Base-by-base conservation (phyloP, 1,284 basidiomycete genomes). In the Agroathelia rolfsii region DNA sequence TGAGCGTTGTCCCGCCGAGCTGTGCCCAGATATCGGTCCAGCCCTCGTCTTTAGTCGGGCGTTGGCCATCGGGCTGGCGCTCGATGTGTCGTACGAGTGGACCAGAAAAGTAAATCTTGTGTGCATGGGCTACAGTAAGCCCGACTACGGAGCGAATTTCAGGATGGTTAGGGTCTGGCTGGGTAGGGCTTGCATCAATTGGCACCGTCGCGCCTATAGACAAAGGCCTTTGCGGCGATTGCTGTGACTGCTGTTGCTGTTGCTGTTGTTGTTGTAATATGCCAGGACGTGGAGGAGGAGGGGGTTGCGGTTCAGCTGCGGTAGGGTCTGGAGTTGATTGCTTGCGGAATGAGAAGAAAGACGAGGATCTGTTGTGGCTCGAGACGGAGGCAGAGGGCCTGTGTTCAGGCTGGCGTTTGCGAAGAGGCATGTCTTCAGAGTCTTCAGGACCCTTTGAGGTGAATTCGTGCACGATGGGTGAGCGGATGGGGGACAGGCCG, bases 11-110 rank as follows among this genome's bases (percentile, higher is more conserved):
- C 4, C 92, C 92, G 26, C 85, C 84, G 17, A 96, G 66, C 59
- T 96, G 92, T 2, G 85, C 84, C 89, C 89, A 94, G 6, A 94
- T 80, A n/a, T 87, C 73, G 6, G 71, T 66, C 88, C 89, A 93
- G n/a, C 83, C 82, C 18, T 88, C 80, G 45, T 90, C 73, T 51
- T 77, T 76, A 43, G 63, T 46, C 29, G 83, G 67, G 49, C 69
- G 68, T 40, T 78, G 72, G 6, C 87, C 86, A 47, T 88, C 84
- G 3, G 83, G 66, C 40, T 70, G 77, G 40, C 75, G 75, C 58
- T 82, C 85, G 46, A 77, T 58, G n/a, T 68, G 66, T 27, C 78
- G 75, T 11, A 81, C 60, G 18, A 87, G 69, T n/a, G 78, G 80
- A 4, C 83, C 84, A 10, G 83, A 85, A 53, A 76, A 83, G 55